Conservation (phyloP, 768 basidiomycete species). For the Pleurotus citrinopileatus region DNA sequence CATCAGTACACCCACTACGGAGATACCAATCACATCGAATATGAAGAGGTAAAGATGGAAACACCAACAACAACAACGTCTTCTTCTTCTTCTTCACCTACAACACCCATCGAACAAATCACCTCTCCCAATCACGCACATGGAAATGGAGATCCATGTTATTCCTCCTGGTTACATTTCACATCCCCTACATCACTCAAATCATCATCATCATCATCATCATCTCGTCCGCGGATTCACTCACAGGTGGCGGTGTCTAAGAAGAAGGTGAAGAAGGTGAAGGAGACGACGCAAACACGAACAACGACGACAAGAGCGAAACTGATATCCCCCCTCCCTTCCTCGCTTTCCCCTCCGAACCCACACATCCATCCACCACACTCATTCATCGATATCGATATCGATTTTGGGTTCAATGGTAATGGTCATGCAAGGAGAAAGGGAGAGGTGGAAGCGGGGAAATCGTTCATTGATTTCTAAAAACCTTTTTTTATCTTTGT, state of each 20-base stretch:
- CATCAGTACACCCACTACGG: too few relatives aligned
- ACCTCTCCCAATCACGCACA: not conserved
- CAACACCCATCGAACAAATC: not conserved
- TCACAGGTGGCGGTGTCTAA: not conserved
- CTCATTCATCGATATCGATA: not conserved
- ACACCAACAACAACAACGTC: too few relatives aligned
- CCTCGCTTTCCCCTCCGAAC: slow-evolving; percentile 55
- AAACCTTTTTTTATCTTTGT: too few relatives aligned
- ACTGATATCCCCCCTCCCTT: slow-evolving; percentile 47
- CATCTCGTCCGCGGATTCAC: not conserved
- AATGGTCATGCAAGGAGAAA: not conserved
- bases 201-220: not conserved
- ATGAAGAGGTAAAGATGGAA: not conserved
- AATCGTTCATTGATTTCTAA: not conserved
- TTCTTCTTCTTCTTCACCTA: too few relatives aligned
- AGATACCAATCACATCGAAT: not conserved
- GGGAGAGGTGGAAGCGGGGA: not conserved
- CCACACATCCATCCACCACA: too few relatives aligned
- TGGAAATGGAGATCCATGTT: not conserved
- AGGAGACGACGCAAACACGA: not conserved
- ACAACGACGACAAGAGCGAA: not conserved
- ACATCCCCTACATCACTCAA: not conserved
- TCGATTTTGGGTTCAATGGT: too few relatives aligned
- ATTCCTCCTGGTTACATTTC: slow-evolving; percentile 1
- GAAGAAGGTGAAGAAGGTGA: too few relatives aligned